These are phyloP conservation scores for Gremmenia infestans DNA, from an alignment of 2,329 filamentous ascomycete genomes.

Conservation along the genomic window DNA sequence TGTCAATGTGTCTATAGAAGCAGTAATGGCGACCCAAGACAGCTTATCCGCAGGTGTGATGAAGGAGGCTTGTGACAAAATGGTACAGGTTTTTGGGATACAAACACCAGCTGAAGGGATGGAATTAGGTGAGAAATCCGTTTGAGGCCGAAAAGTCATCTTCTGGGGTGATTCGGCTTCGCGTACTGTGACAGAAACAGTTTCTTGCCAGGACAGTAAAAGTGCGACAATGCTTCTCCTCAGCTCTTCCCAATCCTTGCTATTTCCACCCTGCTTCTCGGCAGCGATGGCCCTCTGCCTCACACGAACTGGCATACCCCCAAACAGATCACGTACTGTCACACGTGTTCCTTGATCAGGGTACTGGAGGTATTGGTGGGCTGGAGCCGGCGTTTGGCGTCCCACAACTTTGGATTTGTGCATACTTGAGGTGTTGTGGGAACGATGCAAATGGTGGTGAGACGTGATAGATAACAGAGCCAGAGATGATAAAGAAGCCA, in stretches of 20 bases:
- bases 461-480: constrained; percentile 76
- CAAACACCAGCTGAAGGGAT: constrained; percentile 2
- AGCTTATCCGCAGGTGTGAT: constrained; percentile 46
- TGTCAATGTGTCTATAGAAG: constrained; percentile 54
- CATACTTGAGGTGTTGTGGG: constrained; percentile 61
- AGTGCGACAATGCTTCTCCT: constrained; percentile 50
- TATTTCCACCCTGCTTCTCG: constrained; percentile 43
- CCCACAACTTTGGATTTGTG: constrained; percentile 64
- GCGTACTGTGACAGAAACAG: constrained; percentile 53
- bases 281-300: constrained; percentile 64
- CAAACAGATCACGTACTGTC: constrained; percentile 75
- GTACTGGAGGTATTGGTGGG: constrained; percentile 50
- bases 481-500: constrained; percentile 70
- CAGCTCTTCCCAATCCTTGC: constrained; percentile 54
- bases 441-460: constrained; percentile 54
- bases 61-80: constrained; percentile 63
- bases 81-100: constrained; percentile 36
- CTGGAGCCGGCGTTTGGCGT: constrained; percentile 56
- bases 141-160: constrained; percentile 21
- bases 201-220: constrained; percentile 62
- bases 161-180: constrained; percentile 37
- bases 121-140: not conserved
- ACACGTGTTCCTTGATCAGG: constrained; percentile 69
- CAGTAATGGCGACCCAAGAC: constrained; percentile 68
- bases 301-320: constrained; percentile 83